phyloP scores from a whole-genome alignment of 331 rosid species.

The Acacia pycnantha region DNA sequence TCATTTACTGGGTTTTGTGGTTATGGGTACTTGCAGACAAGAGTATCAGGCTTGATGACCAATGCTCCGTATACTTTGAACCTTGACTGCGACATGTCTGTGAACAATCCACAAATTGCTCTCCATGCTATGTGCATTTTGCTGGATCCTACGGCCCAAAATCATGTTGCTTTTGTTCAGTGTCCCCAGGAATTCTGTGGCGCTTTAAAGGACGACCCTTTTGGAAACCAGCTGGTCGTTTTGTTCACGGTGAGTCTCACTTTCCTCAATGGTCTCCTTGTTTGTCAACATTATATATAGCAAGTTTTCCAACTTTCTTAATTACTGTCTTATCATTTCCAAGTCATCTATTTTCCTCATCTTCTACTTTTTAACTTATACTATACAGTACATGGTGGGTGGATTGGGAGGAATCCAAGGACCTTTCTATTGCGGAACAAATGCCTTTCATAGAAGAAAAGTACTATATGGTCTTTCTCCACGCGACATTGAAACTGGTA shows the following conservation, averaged over 20 bases:
- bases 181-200: constrained; percentile 60
- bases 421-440: constrained; percentile 52
- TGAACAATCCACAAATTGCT: constrained; percentile 49
- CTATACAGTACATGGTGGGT: constrained; percentile 29
- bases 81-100: constrained; percentile 86
- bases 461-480: constrained; percentile 62
- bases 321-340: not conserved
- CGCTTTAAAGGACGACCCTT: constrained; percentile 69
- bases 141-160: constrained; percentile 36
- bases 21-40: constrained; percentile 36
- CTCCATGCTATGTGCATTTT: constrained; percentile 54
- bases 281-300: not conserved
- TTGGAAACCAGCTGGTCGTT: constrained; percentile 59
- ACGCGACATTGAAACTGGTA: constrained; percentile 30
- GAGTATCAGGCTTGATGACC: constrained; percentile 76
- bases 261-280: not conserved
- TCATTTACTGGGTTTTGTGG: too few relatives aligned
- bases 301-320: not conserved
- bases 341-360: not conserved
- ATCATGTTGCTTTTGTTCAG: constrained; percentile 66
- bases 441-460: constrained; percentile 66
- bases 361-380: not conserved
- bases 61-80: constrained; percentile 70
- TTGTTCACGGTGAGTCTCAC: constrained; percentile 31
- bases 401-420: constrained; percentile 74